Percentiles rank a stretch among this genome's conserved stretches.
Evolutionary conservation across 2,329 filamentous ascomycete species (phyloP).

Genomic region (Penicillium rolfsii): DNA sequence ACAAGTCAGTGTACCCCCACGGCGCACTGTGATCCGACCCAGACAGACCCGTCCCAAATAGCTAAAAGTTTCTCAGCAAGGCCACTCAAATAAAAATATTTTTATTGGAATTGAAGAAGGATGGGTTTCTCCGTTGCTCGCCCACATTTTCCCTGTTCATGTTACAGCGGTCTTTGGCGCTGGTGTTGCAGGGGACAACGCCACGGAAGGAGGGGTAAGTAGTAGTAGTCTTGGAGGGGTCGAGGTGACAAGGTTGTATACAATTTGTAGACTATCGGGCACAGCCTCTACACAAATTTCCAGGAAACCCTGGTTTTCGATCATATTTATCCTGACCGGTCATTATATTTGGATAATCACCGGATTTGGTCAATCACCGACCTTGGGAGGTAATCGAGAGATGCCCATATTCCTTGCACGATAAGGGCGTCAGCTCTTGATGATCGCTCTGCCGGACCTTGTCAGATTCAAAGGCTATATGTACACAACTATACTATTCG

Average conservation of each 20-base stretch:
- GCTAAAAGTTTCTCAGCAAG: neutral
- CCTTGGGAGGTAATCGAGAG: neutral
- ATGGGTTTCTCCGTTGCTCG: neutral
- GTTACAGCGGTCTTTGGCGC: neutral
- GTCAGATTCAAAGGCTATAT: neutral
- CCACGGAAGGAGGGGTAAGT: neutral
- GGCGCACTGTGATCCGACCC: slow-evolving; percentile 24
- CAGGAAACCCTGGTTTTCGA: neutral
- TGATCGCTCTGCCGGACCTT: neutral
- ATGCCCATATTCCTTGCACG: neutral
- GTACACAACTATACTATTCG: neutral
- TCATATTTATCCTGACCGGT: too few relatives aligned
- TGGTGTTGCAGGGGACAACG: neutral
- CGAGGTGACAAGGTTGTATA: neutral
- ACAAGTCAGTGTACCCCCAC: slow-evolving; percentile 1
- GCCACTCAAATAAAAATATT: neutral
- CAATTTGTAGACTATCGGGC: neutral
- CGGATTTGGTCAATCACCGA: neutral
- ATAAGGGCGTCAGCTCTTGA: slow-evolving; percentile 5
- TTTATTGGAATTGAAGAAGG: neutral
- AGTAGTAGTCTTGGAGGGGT: neutral
- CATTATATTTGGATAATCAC: neutral
- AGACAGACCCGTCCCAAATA: neutral
- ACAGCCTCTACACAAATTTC: neutral
- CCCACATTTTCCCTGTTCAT: neutral